phyloP scores from a whole-genome alignment of 2,329 filamentous ascomycete species.

The Calonectria fujianensis region DNA sequence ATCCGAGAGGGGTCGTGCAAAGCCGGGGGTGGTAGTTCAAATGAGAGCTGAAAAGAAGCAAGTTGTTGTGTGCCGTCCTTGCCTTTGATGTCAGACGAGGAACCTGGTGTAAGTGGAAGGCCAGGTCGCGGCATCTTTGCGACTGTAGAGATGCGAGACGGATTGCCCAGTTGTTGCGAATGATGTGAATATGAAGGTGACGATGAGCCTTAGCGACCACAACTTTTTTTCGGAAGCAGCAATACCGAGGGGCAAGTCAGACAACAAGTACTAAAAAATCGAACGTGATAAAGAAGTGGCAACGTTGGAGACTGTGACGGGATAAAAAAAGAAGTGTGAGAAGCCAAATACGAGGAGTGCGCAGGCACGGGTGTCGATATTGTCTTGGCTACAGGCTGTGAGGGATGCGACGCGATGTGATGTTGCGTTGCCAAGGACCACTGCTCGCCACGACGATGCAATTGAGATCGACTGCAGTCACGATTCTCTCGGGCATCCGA shows the following conservation, averaged over 20 bases:
- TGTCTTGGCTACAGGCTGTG: not conserved
- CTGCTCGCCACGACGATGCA: slow-evolving; percentile 15
- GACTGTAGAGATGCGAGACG: slow-evolving; percentile 33
- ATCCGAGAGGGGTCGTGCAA: slow-evolving; percentile 71
- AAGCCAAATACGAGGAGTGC: slow-evolving; percentile 3
- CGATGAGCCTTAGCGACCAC: slow-evolving; percentile 28
- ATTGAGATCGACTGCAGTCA: slow-evolving; percentile 30
- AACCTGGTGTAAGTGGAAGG: slow-evolving; percentile 83
- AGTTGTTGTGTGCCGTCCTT: slow-evolving; percentile 80
- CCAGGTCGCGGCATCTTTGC: slow-evolving; percentile 58
- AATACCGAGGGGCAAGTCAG: not conserved
- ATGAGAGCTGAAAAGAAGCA: slow-evolving; percentile 78
- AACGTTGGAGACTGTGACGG: not conserved
- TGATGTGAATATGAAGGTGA: slow-evolving; percentile 17
- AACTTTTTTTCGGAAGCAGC: not conserved
- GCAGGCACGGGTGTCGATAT: slow-evolving; percentile 15
- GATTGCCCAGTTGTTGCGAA: slow-evolving; percentile 1
- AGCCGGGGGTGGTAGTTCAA: slow-evolving; percentile 86
- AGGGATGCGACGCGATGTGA: not conserved
- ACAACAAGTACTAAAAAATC: not conserved
- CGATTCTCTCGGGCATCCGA: slow-evolving; percentile 9
- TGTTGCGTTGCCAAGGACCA: slow-evolving; percentile 4
- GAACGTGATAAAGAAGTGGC: not conserved
- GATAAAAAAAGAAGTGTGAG: not conserved
- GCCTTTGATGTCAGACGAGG: slow-evolving; percentile 86